Conservation (phyloP, 139 green algal species). For the Coccomyxa sp. region DNA sequence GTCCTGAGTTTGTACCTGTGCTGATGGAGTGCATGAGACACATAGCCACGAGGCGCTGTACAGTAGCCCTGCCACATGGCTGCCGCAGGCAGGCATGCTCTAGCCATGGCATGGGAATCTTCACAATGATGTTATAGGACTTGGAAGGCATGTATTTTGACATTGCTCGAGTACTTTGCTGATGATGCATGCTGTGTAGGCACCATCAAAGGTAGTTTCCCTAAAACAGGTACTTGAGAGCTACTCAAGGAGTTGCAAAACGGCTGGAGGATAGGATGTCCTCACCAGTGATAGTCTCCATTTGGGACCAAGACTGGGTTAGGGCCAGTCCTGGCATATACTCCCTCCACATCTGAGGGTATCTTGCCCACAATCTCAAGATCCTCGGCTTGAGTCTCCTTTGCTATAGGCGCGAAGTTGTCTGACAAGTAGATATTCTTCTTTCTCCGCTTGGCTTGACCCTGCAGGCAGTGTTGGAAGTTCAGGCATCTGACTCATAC, state of each 20-base stretch:
- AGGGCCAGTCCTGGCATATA: constrained; percentile 25
- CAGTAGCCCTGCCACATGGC: too few species aligned
- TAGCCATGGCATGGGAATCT: too few species aligned
- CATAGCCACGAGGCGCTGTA: too few species aligned
- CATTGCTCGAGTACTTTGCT: too few species aligned
- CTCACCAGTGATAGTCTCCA: constrained; percentile 27
- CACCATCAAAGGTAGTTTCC: constrained; percentile 10
- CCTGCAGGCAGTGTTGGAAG: background rate
- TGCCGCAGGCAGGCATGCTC: too few species aligned
- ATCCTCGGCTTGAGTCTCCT: constrained; percentile 1
- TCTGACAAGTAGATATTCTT: constrained; percentile 9
- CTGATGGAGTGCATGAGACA: too few species aligned
- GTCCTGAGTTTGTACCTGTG: too few species aligned
- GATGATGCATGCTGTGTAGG: too few species aligned
- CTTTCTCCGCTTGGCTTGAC: background rate
- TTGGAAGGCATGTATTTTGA: too few species aligned
- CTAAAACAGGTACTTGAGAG: background rate
- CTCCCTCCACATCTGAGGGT: constrained; percentile 13
- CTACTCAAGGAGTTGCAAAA: too few species aligned
- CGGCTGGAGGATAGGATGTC: background rate
- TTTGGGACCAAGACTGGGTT: constrained; percentile 24
- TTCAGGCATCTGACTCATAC: too few species aligned
- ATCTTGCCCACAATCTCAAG: constrained; percentile 26
- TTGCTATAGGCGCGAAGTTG: constrained; percentile 11
- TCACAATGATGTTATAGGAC: too few species aligned